Percentiles rank a stretch among this genome's conserved stretches.
phyloP scores from a whole-genome alignment of 2,329 filamentous ascomycete genomes.

The Ophiostoma populinum region DNA sequence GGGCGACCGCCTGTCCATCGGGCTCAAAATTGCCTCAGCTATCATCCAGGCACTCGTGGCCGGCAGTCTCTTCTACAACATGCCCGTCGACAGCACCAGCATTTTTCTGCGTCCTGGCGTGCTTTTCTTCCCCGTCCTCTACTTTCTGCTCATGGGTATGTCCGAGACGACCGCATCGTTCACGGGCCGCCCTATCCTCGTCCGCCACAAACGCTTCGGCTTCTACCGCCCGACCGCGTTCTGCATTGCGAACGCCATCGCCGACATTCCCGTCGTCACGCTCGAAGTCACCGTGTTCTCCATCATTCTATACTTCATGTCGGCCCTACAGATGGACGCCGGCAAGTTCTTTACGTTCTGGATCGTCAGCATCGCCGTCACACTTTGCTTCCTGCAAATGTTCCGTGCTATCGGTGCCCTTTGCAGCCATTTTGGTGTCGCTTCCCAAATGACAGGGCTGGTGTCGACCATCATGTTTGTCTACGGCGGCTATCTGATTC shows the following conservation, averaged over 20 bases:
- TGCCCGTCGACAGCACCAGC: conserved; percentile 42
- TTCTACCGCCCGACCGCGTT: conserved; percentile 82
- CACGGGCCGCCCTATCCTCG: conserved; percentile 76
- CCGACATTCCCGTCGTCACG: conserved; percentile 71
- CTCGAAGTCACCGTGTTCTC: conserved; percentile 61
- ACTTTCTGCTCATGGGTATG: conserved; percentile 69
- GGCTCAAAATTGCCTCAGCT: conserved; percentile 52
- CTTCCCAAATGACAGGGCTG: conserved; percentile 26
- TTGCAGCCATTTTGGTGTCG: conserved; percentile 41
- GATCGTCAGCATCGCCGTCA: conserved; percentile 55
- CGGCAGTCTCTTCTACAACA: conserved; percentile 64
- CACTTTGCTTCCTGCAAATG: conserved; percentile 68
- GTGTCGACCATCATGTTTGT: conserved; percentile 49
- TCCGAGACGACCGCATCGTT: conserved; percentile 78
- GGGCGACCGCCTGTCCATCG: conserved; percentile 58
- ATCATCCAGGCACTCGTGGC: conserved; percentile 62
- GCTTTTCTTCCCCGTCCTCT: conserved; percentile 73
- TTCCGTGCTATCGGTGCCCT: conserved; percentile 61
- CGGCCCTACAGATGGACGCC: conserved; percentile 56
- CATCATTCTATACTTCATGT: conserved; percentile 71
- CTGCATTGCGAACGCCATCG: conserved; percentile 69
- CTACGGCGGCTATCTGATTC: conserved; percentile 53
- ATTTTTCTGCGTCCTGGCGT: conserved; percentile 65
- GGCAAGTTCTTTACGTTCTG: conserved; percentile 76
- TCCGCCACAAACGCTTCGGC: conserved; percentile 75